phyloP scores from a whole-genome alignment of 1,284 basidiomycete species.

The Bondarzewia mesenterica region DNA sequence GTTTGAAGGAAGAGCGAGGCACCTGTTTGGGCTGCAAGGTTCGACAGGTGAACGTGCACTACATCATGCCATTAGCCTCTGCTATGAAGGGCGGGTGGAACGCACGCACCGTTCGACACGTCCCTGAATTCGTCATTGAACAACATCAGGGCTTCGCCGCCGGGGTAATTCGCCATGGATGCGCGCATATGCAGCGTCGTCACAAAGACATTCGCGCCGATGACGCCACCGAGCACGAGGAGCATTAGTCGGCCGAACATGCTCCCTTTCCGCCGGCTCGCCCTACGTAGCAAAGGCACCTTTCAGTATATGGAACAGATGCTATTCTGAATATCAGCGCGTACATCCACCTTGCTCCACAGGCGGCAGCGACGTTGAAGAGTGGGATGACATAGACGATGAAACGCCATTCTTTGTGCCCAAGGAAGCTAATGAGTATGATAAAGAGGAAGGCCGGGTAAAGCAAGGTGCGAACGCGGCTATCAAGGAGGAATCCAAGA shows the following conservation, averaged over 20 bases:
- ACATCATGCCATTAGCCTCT: neutral
- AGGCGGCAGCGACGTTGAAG: constrained; percentile 75
- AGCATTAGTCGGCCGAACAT: constrained; percentile 36
- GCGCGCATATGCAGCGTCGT: constrained; percentile 49
- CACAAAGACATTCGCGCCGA: constrained; percentile 42
- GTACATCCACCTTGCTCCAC: constrained; percentile 55
- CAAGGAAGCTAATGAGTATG: constrained; percentile 63
- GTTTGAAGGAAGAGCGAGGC: constrained; percentile 83
- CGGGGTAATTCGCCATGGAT: constrained; percentile 83
- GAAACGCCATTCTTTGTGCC: constrained; percentile 96
- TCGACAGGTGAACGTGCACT: constrained; percentile 72
- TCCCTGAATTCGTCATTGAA: constrained; percentile 49
- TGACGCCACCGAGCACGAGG: constrained; percentile 34
- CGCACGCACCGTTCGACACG: constrained; percentile 24
- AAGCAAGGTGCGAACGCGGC: constrained; percentile 41
- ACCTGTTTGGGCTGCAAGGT: constrained; percentile 85
- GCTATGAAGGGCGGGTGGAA: neutral
- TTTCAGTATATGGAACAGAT: neutral
- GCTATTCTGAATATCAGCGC: constrained; percentile 18
- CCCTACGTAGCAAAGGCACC: constrained; percentile 27
- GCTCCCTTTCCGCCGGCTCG: constrained; percentile 36
- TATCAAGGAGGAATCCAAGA: constrained; percentile 41
- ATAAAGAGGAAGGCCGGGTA: constrained; percentile 53
- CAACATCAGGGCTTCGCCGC: constrained; percentile 63
- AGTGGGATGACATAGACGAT: constrained; percentile 81